phyloP scores from a whole-genome alignment of 345 rosid species.

The Passiflora organensis region DNA sequence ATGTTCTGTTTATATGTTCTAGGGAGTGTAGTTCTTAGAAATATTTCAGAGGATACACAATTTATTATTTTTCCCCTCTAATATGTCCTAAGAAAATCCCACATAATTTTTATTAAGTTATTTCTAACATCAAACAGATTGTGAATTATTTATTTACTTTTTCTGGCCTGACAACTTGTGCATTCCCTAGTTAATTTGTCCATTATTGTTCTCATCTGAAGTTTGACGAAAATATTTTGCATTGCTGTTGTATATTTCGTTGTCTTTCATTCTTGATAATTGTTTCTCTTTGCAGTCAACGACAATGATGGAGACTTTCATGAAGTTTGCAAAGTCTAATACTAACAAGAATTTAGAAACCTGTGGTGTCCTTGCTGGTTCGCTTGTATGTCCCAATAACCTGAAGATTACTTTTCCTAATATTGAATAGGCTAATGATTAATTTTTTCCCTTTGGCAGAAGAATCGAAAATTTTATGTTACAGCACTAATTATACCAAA shows the following conservation, averaged over 20 bases:
- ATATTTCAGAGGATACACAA: background rate
- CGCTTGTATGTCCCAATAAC: constrained; percentile 60
- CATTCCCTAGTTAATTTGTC: background rate
- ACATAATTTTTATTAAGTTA: too few species aligned
- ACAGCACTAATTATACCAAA: constrained; percentile 95
- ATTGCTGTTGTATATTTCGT: background rate
- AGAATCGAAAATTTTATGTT: constrained; percentile 75
- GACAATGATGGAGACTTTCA: constrained; percentile 81
- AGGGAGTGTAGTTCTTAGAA: background rate
- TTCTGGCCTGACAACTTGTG: too few species aligned
- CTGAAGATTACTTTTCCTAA: constrained; percentile 1
- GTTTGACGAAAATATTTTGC: background rate
- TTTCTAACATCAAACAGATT: too few species aligned
- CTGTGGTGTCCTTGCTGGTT: constrained; percentile 95
- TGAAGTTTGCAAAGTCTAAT: constrained; percentile 89
- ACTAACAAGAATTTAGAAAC: constrained; percentile 88
- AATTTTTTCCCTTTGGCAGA: constrained; percentile 41
- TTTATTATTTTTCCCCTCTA: background rate
- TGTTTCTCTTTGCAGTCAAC: constrained; percentile 61
- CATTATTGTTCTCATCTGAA: background rate
- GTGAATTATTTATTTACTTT: too few species aligned
- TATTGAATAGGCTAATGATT: constrained; percentile 15
- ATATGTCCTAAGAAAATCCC: too few species aligned
- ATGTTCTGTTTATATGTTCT: background rate
- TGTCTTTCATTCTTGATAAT: constrained; percentile 5